Conservation (phyloP, 805 yeast genomes). For the Isabelozyma heimii region DNA sequence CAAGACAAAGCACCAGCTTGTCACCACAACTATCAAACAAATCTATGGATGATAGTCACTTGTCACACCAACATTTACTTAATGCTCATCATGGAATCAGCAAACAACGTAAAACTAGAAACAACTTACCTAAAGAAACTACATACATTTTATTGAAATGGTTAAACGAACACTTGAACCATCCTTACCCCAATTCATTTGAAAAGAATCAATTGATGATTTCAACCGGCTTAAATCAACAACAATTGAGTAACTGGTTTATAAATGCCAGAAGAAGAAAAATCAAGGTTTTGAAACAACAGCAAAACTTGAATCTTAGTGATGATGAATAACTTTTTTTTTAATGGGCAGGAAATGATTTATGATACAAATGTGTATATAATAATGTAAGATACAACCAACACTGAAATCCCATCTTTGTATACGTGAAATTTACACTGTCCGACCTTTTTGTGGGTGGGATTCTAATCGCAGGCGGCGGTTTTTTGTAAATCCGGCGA, state of each 20-base stretch:
- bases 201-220: slow-evolving; percentile 70
- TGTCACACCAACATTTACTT: slow-evolving; percentile 1
- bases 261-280: slow-evolving; percentile 82
- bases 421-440: too few relatives aligned
- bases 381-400: not conserved
- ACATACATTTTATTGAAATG: slow-evolving; percentile 70
- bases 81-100: not conserved
- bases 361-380: not conserved
- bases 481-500: too few relatives aligned
- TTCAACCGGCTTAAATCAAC: slow-evolving; percentile 74
- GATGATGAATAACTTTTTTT: not conserved
- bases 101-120: slow-evolving; percentile 44
- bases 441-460: too few relatives aligned
- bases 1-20: not conserved
- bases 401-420: too few relatives aligned
- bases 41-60: not conserved
- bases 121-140: slow-evolving; percentile 76
- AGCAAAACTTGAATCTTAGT: slow-evolving; percentile 8
- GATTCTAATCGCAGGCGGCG: too few relatives aligned
- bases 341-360: not conserved
- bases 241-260: slow-evolving; percentile 84
- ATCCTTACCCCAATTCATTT: slow-evolving; percentile 81
- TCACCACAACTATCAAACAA: not conserved
- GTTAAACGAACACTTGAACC: slow-evolving; percentile 70
- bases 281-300: slow-evolving; percentile 49